These are phyloP conservation scores for Lachnellula arida DNA, from an alignment of 2,329 filamentous ascomycete genomes.

Conservation along the genomic window DNA sequence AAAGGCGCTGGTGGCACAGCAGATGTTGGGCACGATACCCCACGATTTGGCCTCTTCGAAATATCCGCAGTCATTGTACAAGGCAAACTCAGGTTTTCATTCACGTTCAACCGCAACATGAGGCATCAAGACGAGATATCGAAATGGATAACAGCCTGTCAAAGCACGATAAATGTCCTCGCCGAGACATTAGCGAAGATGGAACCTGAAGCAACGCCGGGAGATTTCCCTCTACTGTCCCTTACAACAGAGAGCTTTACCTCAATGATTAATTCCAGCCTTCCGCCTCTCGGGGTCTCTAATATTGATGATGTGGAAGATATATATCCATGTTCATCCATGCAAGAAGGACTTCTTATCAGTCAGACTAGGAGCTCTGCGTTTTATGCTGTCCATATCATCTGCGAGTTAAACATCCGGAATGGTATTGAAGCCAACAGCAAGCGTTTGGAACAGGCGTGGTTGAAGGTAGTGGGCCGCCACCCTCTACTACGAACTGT, in stretches of 20 bases:
- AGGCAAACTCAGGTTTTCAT: slow-evolving; percentile 14
- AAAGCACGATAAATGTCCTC: slow-evolving; percentile 11
- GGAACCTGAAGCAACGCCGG: slow-evolving; percentile 2
- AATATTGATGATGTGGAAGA: slow-evolving; percentile 7
- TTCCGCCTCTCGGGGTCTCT: not conserved
- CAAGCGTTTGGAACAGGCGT: slow-evolving; percentile 3
- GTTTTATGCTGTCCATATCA: slow-evolving; percentile 1
- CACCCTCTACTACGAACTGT: slow-evolving; percentile 12
- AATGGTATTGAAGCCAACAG: not conserved
- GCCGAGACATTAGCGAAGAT: not conserved
- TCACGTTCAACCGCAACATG: slow-evolving; percentile 16
- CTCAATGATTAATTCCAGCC: not conserved
- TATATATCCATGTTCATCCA: slow-evolving; percentile 12
- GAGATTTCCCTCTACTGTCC: slow-evolving; percentile 14
- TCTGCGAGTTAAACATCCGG: not conserved
- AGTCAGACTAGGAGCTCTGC: not conserved
- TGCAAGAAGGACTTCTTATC: slow-evolving; percentile 13
- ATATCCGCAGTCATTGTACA: slow-evolving; percentile 16
- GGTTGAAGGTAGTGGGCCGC: slow-evolving; percentile 8
- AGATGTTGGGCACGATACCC: slow-evolving; percentile 10
- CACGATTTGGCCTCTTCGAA: slow-evolving; percentile 15
- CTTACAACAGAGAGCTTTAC: slow-evolving; percentile 1
- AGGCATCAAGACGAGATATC: slow-evolving; percentile 12
- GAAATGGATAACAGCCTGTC: slow-evolving; percentile 9
- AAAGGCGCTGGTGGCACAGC: slow-evolving; percentile 6